Base-by-base conservation (phyloP, 805 yeast species). In the Suhomyces canberraensis region DNA sequence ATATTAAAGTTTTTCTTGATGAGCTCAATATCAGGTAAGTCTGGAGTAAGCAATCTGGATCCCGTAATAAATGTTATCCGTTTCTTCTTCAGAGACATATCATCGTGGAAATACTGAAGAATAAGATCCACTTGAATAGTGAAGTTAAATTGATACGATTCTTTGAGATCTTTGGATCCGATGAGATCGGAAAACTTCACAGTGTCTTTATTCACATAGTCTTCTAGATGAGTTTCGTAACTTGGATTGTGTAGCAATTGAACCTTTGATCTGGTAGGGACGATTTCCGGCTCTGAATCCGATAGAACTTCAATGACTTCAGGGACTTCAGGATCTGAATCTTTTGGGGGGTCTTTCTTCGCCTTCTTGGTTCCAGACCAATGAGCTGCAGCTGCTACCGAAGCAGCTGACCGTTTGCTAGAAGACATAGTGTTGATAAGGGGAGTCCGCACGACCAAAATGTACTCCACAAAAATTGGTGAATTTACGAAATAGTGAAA, bases 131-230 rank as follows among this genome's bases (percentile, higher is more conserved):
- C 44, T 5, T 75, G 72, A 11, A 66, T 67, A 30, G 61, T 71
- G 46, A 62, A 78, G 44, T 76, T 75, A 56, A 77, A 76, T 24
- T 77, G 68, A 39, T 60, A 66, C 0, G 75, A 60, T 31, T 56
- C 59, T 7, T 31, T 31, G 14, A 77, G 43, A 7, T 61, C 59
- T 4, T 45, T 29, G 8, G 60, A 53, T 4, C 71, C 66, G 6
- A 66, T 37, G 8, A 66, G 47, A n/a, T 53, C 48, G 6, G 44
- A 29, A 6, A 66, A 43, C 29, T 39, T 46, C 2, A 65, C 54
- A 0, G 66, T 45, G 22, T 63, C 65, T 14, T 40, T 37, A 33
- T 61, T 61, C 3, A 47, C 48, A 4, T 44, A 35, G 4, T 24
- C 38, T 13, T 38, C 40, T 1, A 25, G 37, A 6, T 36, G 35